Conservation (phyloP, 495 filamentous ascomycete genomes). For the Aspergillus carlsbadensis region DNA sequence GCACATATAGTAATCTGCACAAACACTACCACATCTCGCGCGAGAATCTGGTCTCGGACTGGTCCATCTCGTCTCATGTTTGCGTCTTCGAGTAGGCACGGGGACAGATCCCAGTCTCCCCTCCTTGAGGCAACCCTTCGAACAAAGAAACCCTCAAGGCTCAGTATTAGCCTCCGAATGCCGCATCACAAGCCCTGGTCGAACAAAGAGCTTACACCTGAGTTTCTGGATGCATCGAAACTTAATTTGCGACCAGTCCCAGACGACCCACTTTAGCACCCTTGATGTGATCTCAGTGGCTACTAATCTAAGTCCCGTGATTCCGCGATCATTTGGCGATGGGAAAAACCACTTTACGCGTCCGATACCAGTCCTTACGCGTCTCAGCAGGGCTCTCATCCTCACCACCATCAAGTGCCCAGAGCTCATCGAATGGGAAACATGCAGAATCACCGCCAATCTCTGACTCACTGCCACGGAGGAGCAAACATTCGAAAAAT, state of each 20-base stretch:
- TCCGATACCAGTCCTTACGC: constrained; percentile 36
- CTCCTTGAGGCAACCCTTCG: no score
- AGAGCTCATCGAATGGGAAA: neutral
- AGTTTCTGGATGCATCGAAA: constrained; percentile 7
- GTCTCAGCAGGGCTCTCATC: constrained; percentile 15
- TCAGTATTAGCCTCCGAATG: neutral
- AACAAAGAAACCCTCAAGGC: neutral
- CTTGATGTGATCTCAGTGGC: constrained; percentile 19
- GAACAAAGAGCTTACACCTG: constrained; percentile 1
- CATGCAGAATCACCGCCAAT: neutral
- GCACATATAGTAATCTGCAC: neutral
- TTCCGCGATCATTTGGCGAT: constrained; percentile 43
- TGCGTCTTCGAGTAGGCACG: no score
- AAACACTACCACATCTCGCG: neutral
- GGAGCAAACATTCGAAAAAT: neutral
- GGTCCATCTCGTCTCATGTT: neutral
- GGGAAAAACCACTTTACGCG: constrained; percentile 33
- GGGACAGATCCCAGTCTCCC: no score
- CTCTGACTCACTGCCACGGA: neutral
- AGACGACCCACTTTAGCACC: neutral
- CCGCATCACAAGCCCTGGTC: neutral
- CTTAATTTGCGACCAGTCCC: neutral
- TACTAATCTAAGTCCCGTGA: constrained; percentile 34
- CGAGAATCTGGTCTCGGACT: neutral
- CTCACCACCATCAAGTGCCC: neutral